Conservation (phyloP, 257 asterid species). For the Plectranthus barbatus region DNA sequence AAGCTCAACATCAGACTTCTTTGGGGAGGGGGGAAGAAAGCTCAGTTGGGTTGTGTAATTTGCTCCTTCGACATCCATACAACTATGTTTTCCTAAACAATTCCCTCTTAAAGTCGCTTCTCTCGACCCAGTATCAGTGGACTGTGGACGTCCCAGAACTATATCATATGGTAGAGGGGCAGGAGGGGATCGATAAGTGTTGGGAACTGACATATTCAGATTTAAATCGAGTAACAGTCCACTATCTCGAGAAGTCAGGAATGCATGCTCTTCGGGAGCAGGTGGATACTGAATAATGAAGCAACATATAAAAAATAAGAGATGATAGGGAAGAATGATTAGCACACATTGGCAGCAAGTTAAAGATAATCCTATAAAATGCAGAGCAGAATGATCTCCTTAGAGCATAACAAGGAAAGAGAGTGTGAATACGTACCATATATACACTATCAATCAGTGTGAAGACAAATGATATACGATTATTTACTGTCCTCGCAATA, state of each 20-base stretch:
- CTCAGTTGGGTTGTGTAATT: slow-evolving; percentile 26
- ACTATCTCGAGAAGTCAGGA: slow-evolving; percentile 46
- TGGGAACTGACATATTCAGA: slow-evolving; percentile 51
- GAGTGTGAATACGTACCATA: no score
- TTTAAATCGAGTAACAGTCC: slow-evolving; percentile 47
- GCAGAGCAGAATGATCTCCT: no score
- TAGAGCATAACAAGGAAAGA: no score
- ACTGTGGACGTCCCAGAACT: slow-evolving; percentile 35
- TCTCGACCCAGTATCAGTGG: slow-evolving; percentile 16
- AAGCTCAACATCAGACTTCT: slow-evolving; percentile 29
- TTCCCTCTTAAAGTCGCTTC: slow-evolving; percentile 17
- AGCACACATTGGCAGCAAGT: no score
- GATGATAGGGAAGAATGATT: not conserved
- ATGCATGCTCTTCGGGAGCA: slow-evolving; percentile 51
- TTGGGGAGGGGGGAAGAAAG: slow-evolving; percentile 32
- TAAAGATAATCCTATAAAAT: no score
- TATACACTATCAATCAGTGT: not conserved
- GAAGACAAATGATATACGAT: not conserved
- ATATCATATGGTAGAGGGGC: slow-evolving; percentile 59
- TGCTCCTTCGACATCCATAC: slow-evolving; percentile 26
- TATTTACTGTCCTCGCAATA: not conserved
- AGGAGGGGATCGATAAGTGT: slow-evolving; percentile 61
- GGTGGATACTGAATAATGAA: slow-evolving; percentile 48
- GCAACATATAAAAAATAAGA: not conserved
- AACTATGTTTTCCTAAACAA: slow-evolving; percentile 16